These are phyloP conservation scores for Lactuca saligna DNA, from an alignment of 129 eudicot genomes.

Conservation along the genomic window DNA sequence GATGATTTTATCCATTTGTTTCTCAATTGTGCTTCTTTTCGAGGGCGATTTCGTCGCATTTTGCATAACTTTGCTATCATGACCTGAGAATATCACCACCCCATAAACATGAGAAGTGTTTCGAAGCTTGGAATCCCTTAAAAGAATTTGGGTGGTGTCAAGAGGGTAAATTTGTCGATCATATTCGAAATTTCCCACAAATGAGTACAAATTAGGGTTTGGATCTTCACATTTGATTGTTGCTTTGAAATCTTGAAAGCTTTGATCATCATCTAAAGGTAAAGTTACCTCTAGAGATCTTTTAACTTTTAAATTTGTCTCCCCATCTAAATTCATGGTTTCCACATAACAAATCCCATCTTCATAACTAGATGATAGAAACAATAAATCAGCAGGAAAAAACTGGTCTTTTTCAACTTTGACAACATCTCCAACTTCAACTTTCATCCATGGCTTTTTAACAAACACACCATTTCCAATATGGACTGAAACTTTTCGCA, in stretches of 20 bases:
- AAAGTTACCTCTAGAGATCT: slow-evolving; percentile 45
- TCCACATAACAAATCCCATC: slow-evolving; percentile 64
- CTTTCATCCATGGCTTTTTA: slow-evolving; percentile 41
- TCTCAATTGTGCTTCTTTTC: slow-evolving; percentile 50
- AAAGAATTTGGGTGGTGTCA: slow-evolving; percentile 44
- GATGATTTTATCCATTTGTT: slow-evolving; percentile 49
- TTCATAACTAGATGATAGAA: slow-evolving; percentile 49
- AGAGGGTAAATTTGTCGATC: slow-evolving; percentile 33
- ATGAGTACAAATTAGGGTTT: slow-evolving; percentile 48
- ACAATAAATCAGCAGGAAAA: slow-evolving; percentile 49
- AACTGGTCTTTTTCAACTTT: slow-evolving; percentile 52
- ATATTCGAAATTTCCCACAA: slow-evolving; percentile 45
- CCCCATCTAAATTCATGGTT: slow-evolving; percentile 54
- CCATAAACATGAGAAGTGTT: slow-evolving; percentile 45
- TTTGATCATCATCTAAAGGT: slow-evolving; percentile 36
- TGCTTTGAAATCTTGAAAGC: slow-evolving; percentile 41
- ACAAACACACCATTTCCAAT: slow-evolving; percentile 37
- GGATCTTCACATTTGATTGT: slow-evolving; percentile 51
- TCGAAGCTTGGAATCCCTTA: slow-evolving; percentile 52
- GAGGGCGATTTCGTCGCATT: slow-evolving; percentile 51
- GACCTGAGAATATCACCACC: slow-evolving; percentile 50
- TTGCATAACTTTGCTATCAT: slow-evolving; percentile 55
- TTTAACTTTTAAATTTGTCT: slow-evolving; percentile 51
- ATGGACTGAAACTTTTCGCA: slow-evolving; percentile 43
- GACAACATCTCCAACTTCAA: slow-evolving; percentile 48